These are phyloP conservation scores for Backusella circina DNA, from an alignment of 192 early-diverging fungal species.

Conservation along the genomic window DNA sequence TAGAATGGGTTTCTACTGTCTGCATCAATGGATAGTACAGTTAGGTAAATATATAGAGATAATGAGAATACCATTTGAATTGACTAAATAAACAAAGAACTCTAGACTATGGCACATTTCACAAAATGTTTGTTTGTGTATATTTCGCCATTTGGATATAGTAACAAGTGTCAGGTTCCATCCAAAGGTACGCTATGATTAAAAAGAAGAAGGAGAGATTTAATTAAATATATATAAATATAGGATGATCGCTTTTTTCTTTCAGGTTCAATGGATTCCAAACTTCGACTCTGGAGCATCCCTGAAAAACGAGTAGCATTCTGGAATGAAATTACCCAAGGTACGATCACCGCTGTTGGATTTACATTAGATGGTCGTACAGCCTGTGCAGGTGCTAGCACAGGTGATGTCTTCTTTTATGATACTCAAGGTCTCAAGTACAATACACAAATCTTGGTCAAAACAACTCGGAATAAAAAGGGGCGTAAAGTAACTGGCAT, in stretches of 20 bases:
- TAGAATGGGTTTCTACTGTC: conserved; percentile 76
- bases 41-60: conserved; percentile 37
- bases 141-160: conserved; percentile 74
- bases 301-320: conserved; percentile 68
- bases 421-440: conserved; percentile 74
- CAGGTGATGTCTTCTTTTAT: conserved; percentile 82
- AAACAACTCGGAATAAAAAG: conserved; percentile 57
- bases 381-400: conserved; percentile 73
- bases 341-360: conserved; percentile 73
- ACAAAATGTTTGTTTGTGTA: conserved; percentile 68
- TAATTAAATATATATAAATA: neutral
- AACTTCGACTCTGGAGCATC: conserved; percentile 81
- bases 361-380: conserved; percentile 71
- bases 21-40: conserved; percentile 79
- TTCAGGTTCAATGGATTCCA: conserved; percentile 76
- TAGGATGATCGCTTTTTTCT: conserved; percentile 79
- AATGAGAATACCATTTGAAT: neutral
- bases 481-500: conserved; percentile 84
- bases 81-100: neutral
- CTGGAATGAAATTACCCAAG: conserved; percentile 72
- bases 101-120: conserved; percentile 76
- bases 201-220: neutral
- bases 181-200: conserved; percentile 42
- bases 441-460: conserved; percentile 78
- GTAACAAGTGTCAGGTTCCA: conserved; percentile 81